Evolutionary conservation across 345 rosid genomes (phyloP).

Genomic region (Hypericum perforatum): DNA sequence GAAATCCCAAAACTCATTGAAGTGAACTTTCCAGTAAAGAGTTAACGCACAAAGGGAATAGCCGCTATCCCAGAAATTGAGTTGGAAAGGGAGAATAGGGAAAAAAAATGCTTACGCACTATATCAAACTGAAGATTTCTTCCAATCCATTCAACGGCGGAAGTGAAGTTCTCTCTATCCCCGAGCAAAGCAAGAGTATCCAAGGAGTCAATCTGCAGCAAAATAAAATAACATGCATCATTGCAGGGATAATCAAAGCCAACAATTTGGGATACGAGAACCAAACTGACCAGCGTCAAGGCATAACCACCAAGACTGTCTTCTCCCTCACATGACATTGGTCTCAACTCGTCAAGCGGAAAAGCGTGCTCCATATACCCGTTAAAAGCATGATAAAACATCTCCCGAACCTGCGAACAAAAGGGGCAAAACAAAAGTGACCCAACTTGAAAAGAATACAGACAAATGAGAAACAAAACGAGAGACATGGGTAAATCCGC

Average conservation of each 20-base stretch:
- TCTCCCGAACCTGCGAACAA: slow-evolving; percentile 60
- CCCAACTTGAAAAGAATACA: not conserved
- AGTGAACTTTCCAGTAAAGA: too few species aligned
- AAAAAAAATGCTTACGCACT: slow-evolving; percentile 55
- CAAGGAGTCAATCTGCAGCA: slow-evolving; percentile 76
- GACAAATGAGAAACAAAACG: not conserved
- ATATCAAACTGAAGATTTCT: slow-evolving; percentile 92
- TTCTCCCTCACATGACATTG: slow-evolving; percentile 86
- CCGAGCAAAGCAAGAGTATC: slow-evolving; percentile 89
- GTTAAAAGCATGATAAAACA: slow-evolving; percentile 96
- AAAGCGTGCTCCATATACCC: slow-evolving; percentile 97
- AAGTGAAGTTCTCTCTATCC: slow-evolving; percentile 54
- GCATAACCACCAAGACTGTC: slow-evolving; percentile 95
- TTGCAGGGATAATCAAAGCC: slow-evolving; percentile 10
- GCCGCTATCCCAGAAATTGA: too few species aligned
- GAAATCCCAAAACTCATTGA: not conserved
- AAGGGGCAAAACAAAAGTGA: slow-evolving; percentile 1
- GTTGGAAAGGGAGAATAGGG: too few species aligned
- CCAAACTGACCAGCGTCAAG: slow-evolving; percentile 57
- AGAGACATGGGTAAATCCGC: not conserved
- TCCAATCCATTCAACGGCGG: slow-evolving; percentile 96
- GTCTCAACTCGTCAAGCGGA: slow-evolving; percentile 85
- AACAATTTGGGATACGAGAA: slow-evolving; percentile 3
- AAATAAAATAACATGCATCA: slow-evolving; percentile 1
- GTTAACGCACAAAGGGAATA: too few species aligned